A percentile compares a stretch with the other conserved stretches of the same genome.
Evolutionary conservation across 768 basidiomycete genomes (phyloP).

Genomic region (Suillus lakei): DNA sequence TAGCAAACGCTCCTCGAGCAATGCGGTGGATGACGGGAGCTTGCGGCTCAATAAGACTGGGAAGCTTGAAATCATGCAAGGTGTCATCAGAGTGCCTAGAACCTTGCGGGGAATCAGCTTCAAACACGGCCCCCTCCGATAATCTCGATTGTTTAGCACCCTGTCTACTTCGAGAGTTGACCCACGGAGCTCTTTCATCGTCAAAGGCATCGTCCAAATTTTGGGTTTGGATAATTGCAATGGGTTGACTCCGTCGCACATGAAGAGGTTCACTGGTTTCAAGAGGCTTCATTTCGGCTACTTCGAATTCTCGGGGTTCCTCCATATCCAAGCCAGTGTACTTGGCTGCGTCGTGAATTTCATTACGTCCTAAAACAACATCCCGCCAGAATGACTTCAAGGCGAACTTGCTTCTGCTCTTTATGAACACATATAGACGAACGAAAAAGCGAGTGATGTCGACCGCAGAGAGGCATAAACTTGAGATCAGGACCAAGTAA

Average conservation of each 20-base stretch:
- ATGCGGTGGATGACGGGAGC: conserved; percentile 43
- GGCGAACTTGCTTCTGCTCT: conserved; percentile 47
- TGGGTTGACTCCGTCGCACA: conserved; percentile 21
- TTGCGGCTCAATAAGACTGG: conserved; percentile 15
- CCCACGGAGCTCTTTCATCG: conserved; percentile 57
- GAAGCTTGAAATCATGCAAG: conserved; percentile 47
- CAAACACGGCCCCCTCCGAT: conserved; percentile 61
- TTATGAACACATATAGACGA: conserved; percentile 57
- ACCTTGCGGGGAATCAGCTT: conserved; percentile 42
- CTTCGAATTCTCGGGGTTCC: conserved; percentile 59
- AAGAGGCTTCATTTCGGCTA: conserved; percentile 43
- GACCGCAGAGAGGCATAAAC: conserved; percentile 49
- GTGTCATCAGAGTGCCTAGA: conserved; percentile 62
- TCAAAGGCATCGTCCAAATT: conserved; percentile 32
- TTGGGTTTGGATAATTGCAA: conserved; percentile 29
- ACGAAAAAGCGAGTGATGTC: conserved; percentile 57
- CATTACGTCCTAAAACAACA: conserved; percentile 57
- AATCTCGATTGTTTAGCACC: conserved; percentile 42
- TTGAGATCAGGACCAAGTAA: conserved; percentile 54
- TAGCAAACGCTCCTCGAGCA: conserved; percentile 53
- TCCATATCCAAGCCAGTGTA: conserved; percentile 63
- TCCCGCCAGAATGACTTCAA: conserved; percentile 58
- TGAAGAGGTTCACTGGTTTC: conserved; percentile 12
- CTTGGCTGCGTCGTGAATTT: conserved; percentile 39
- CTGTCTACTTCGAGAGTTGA: conserved; percentile 30